Evolutionary conservation across 202 grass and related monocot species (phyloP).

Genomic region (Carex arenaria): DNA sequence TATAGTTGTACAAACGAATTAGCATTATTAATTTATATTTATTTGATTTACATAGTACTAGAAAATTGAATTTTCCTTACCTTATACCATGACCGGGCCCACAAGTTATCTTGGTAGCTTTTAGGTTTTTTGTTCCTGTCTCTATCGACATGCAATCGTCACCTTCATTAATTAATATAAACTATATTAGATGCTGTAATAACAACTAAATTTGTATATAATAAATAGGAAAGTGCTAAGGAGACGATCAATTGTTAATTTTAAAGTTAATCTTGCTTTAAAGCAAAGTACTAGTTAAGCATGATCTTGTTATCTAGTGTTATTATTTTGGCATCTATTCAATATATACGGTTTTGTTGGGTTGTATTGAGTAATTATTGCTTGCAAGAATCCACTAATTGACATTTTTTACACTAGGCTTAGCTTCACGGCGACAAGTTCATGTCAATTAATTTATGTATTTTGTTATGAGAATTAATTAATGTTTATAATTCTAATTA

Average conservation of each 20-base stretch:
- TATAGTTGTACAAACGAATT: background rate
- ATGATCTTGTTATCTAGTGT: conserved; percentile 4
- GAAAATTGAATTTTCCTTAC: conserved; percentile 6
- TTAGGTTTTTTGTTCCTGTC: conserved; percentile 31
- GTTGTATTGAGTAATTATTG: background rate
- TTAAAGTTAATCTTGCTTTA: conserved; percentile 2
- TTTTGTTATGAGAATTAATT: too few species aligned
- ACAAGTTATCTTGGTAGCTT: conserved; percentile 41
- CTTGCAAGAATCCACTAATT: background rate
- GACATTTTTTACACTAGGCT: background rate
- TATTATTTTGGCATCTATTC: background rate
- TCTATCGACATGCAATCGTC: conserved; percentile 86
- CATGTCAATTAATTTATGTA: background rate
- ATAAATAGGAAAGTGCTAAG: background rate
- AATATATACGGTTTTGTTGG: background rate
- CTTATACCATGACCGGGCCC: conserved; percentile 73
- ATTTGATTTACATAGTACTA: background rate
- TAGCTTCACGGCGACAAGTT: background rate
- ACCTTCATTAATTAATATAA: conserved; percentile 32
- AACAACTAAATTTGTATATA: background rate
- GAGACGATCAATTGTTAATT: background rate
- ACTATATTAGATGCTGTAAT: background rate
- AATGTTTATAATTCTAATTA: too few species aligned
- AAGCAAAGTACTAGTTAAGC: background rate
- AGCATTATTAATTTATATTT: background rate